Conservation (phyloP, 2,329 filamentous ascomycete genomes). For the Didymella arachidicola region DNA sequence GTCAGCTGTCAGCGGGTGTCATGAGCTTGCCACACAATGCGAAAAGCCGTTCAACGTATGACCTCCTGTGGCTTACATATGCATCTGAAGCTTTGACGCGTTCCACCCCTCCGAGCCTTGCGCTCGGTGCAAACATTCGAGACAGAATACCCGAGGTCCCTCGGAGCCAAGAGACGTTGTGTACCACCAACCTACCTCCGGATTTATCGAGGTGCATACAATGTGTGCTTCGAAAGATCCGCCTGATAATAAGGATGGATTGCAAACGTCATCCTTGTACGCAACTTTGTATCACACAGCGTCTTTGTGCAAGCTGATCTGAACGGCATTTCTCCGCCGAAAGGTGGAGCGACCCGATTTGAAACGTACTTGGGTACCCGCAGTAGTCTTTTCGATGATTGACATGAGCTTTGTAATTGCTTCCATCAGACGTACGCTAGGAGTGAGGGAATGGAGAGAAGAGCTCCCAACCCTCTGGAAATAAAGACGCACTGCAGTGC, state of each 20-base stretch:
- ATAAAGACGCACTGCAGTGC: background rate
- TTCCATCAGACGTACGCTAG: background rate
- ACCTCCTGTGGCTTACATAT: background rate
- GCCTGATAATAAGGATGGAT: background rate
- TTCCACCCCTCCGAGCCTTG: background rate
- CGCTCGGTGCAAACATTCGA: background rate
- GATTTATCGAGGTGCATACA: constrained; percentile 8
- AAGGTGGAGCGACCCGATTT: background rate
- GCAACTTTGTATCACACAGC: background rate
- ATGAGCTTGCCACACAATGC: background rate
- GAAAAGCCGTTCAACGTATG: background rate
- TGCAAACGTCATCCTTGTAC: background rate
- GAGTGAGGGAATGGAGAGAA: background rate
- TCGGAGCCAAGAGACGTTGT: constrained; percentile 14
- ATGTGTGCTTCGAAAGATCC: constrained; percentile 3
- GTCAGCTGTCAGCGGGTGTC: constrained; percentile 6
- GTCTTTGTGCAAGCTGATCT: constrained; percentile 1
- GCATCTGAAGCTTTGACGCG: background rate
- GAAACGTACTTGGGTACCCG: background rate
- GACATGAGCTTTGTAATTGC: no score
- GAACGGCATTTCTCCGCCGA: background rate
- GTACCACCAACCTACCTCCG: constrained; percentile 5
- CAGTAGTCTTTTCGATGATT: background rate
- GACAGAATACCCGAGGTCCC: background rate
- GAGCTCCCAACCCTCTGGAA: background rate